Conservation (phyloP, 139 green algal species). For the Nannochloris sp. region DNA sequence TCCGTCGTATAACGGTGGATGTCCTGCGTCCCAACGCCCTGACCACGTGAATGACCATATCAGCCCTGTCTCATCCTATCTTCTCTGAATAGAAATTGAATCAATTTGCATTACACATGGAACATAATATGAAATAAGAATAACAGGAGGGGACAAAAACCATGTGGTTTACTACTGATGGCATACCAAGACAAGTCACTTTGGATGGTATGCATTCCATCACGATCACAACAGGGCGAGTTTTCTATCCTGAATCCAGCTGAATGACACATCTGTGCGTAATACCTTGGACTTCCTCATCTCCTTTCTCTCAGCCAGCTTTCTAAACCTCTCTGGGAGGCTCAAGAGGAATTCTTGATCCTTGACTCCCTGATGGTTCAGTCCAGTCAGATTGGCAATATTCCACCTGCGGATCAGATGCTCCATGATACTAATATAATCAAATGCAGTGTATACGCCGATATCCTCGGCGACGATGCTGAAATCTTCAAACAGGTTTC, state of each 20-base stretch:
- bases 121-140: not conserved
- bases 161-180: too few species aligned
- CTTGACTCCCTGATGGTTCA: constrained; percentile 50
- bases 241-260: constrained; percentile 24
- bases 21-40: too few species aligned
- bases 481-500: constrained; percentile 87
- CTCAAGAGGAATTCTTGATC: constrained; percentile 43
- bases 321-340: constrained; percentile 8
- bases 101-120: too few species aligned
- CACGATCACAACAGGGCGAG: constrained; percentile 4
- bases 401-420: constrained; percentile 77
- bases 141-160: too few species aligned
- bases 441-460: constrained; percentile 53
- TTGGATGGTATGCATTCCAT: not conserved
- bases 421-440: constrained; percentile 94
- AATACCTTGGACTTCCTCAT: constrained; percentile 8
- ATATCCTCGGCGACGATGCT: constrained; percentile 76
- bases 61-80: too few species aligned
- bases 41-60: too few species aligned
- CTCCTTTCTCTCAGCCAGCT: constrained; percentile 11
- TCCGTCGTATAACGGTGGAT: too few species aligned
- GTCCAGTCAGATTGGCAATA: constrained; percentile 39
- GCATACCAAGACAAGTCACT: not conserved
- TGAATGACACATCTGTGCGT: constrained; percentile 13
- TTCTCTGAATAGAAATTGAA: too few species aligned